phyloP scores from a whole-genome alignment of 1,284 basidiomycete genomes.

The Neolentinus lepideus region DNA sequence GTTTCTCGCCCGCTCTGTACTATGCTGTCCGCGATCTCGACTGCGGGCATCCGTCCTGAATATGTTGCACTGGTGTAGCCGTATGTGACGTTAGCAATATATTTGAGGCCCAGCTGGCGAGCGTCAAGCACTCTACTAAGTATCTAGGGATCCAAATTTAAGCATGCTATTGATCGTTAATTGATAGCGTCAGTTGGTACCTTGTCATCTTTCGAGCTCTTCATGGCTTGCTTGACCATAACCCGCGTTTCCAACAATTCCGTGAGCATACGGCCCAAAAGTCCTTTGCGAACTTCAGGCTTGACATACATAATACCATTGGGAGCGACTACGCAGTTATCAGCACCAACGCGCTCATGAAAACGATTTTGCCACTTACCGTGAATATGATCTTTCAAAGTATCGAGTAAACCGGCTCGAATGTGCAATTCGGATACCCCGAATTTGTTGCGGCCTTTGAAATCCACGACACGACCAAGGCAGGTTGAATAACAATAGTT shows the following conservation, averaged over 20 bases:
- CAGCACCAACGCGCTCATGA: background rate
- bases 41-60: slow-evolving; percentile 96
- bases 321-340: slow-evolving; percentile 62
- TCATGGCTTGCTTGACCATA: slow-evolving; percentile 97
- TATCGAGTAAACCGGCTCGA: slow-evolving; percentile 61
- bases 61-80: slow-evolving; percentile 93
- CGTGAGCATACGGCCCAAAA: slow-evolving; percentile 87
- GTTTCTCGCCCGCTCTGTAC: slow-evolving; percentile 96
- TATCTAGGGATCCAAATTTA: slow-evolving; percentile 37
- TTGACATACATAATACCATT: slow-evolving; percentile 96
- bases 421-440: slow-evolving; percentile 77
- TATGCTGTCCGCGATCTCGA: slow-evolving; percentile 97
- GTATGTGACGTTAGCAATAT: slow-evolving; percentile 87
- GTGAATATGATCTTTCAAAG: slow-evolving; percentile 67
- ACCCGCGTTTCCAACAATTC: slow-evolving; percentile 95
- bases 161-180: background rate
- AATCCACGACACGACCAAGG: slow-evolving; percentile 80
- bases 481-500: slow-evolving; percentile 98
- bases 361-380: slow-evolving; percentile 35
- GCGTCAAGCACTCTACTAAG: slow-evolving; percentile 76
- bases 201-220: slow-evolving; percentile 70
- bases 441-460: slow-evolving; percentile 85
- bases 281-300: slow-evolving; percentile 73
- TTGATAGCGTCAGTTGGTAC: slow-evolving; percentile 26
- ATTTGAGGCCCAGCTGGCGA: slow-evolving; percentile 84